Evolutionary conservation across 257 asterid genomes (phyloP), one percentile per base, ranked within the genome.

Genomic region (Nicotiana paniculata): DNA sequence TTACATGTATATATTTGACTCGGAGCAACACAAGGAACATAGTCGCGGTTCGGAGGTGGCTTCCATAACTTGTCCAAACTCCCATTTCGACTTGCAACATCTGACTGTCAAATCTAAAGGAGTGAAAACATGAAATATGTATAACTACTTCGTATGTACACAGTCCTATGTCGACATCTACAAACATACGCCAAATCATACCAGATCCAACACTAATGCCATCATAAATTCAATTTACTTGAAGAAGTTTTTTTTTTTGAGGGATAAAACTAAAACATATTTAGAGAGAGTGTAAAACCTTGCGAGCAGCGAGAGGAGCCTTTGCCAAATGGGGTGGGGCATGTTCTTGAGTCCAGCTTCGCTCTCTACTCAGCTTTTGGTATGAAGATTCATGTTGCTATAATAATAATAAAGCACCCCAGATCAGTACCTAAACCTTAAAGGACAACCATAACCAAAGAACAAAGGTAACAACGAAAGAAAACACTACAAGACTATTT

Each of bases 71-170:
- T 93, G 81, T 86, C 87, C 75, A 84, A 63, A 84, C 90, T 89
- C 68, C 83, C 86, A 75, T 81, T 87, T 85, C 82, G 61, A 30
- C 74, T 89, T 68, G 88, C 93, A 69, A 83, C 93, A 83, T 87
- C 90, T 89, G 33, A 65, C 97, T 93, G 99, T 91, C 92, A 95
- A 90, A 86, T 90, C 94, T 92, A 92, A 91, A 87, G 83, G 93
- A 89, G 98, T 93, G 92, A 92, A 92, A 86, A 90, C 89, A 89
- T 80, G 92, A 90, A 85, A 88, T 87, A 86, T 77, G 86, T 89
- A 85, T 87, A 87, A 89, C 90, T 82, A 86, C 70, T 85, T 80
- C 81, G 81, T 54, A 83, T 87, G 78, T 16, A 79, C 53, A 24
- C 18, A 53, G 43, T 11, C 62, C 28, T 63, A 26, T n/a, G 12